phyloP scores from a whole-genome alignment of 164 flowering plant species.

The Liriodendron chinense region DNA sequence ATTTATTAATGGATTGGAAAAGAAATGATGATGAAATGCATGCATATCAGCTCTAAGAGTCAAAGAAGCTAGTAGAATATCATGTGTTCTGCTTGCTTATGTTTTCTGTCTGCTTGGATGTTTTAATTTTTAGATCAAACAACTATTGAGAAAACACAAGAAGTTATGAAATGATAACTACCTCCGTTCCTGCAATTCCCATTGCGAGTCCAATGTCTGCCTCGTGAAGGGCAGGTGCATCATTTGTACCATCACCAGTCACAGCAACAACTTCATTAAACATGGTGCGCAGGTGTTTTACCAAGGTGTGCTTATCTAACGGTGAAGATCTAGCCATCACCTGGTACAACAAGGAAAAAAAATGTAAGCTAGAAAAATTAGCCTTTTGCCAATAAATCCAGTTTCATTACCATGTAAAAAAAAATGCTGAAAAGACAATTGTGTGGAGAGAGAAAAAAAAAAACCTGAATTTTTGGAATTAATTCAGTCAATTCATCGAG shows the following conservation, averaged over 20 bases:
- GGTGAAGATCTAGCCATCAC: constrained; percentile 98
- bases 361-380: background rate
- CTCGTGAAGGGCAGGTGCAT: constrained; percentile 98
- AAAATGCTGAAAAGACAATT: too few relatives aligned
- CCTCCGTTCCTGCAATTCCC: constrained; percentile 99
- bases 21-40: too few relatives aligned
- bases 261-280: constrained; percentile 86
- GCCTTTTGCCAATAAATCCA: background rate
- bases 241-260: constrained; percentile 95
- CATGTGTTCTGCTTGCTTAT: background rate
- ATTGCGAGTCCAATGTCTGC: constrained; percentile 96
- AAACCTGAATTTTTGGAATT: constrained; percentile 84
- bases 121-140: background rate
- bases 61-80: too few relatives aligned
- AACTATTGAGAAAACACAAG: background rate
- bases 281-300: constrained; percentile 57
- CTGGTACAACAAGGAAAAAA: constrained; percentile 24
- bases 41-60: too few relatives aligned
- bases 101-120: background rate
- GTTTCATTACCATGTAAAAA: background rate
- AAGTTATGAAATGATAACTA: constrained; percentile 10
- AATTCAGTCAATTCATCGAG: constrained; percentile 59
- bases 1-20: too few relatives aligned
- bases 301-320: constrained; percentile 80
- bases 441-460: background rate